Evolutionary conservation across 768 basidiomycete species (phyloP).

Genomic region (Termitomyces sp.): DNA sequence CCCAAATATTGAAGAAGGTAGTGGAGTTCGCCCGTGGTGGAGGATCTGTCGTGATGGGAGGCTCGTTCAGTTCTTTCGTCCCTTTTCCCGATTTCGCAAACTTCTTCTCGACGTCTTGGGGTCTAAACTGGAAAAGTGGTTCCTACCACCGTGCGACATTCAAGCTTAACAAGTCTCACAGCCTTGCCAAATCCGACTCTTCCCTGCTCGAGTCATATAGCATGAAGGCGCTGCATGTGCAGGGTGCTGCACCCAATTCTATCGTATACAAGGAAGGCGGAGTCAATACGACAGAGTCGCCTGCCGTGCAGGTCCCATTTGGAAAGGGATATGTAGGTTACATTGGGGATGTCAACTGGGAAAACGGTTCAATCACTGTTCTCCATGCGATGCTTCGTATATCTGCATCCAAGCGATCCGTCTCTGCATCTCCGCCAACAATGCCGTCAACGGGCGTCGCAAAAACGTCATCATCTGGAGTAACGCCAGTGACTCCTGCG

Average conservation of each 20-base stretch:
- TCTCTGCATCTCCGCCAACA: not conserved
- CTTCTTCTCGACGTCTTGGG: constrained; percentile 25
- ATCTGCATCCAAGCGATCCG: not conserved
- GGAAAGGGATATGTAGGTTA: constrained; percentile 34
- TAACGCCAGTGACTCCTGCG: not conserved
- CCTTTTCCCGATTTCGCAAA: constrained; percentile 16
- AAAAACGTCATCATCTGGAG: not conserved
- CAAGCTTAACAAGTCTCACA: constrained; percentile 23
- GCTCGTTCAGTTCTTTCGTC: constrained; percentile 27
- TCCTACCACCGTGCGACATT: constrained; percentile 34
- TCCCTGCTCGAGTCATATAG: constrained; percentile 26
- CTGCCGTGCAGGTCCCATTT: constrained; percentile 23
- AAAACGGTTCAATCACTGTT: constrained; percentile 22
- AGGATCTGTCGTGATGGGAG: constrained; percentile 30
- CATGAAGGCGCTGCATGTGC: constrained; percentile 36
- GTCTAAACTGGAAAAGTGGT: constrained; percentile 31
- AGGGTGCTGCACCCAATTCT: constrained; percentile 17
- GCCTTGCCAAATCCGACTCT: constrained; percentile 20
- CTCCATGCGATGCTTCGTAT: constrained; percentile 28
- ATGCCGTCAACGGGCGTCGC: not conserved
- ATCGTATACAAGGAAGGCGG: constrained; percentile 25
- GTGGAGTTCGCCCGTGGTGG: constrained; percentile 30
- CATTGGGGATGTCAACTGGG: constrained; percentile 29
- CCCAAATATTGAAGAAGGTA: constrained; percentile 21
- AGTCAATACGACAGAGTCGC: constrained; percentile 11